Evolutionary conservation across 176 grass and related monocot species (phyloP), one percentile per base, ranked within the genome.

Genomic region (Musa itinerans): DNA sequence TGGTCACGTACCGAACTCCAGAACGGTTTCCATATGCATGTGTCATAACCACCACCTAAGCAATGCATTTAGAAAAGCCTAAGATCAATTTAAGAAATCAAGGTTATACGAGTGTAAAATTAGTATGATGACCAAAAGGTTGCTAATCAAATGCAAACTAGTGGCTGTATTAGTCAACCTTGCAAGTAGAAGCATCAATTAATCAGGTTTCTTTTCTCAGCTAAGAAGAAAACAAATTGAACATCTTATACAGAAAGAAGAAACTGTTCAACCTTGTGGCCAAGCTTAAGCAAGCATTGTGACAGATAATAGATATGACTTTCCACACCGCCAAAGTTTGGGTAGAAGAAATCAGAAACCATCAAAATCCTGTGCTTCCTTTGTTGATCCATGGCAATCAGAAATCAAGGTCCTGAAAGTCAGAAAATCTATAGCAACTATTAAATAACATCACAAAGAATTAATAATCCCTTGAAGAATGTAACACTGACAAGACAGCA

Each of bases 331-430:
- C 93, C 93, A 74, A 96, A 96, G 78, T 92, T 96, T 43, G 89
- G 89, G 75, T 92, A 96, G 89, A 96, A 92, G 49, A 96, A 96
- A 69, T 96, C 93, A 1, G 93, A 96, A 79, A 96, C 89, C 89
- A 96, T 96, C 70, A 96, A 76, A 75, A 92, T 89, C 34, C 83
- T 86, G 51, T 96, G 89, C 27, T 81, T 89, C 53, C 71, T 86
- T 72, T 69, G 43, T 65, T 75, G 55, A 69, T 52, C 76, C 29
- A 29, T 20, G 53, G 24, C 34, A 43, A 43, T 43, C 2, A 7
- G 50, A 79, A 75, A 82, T 71, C 71, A 74, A 81, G 71, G 79
- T 53, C 16, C 15, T 49, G 74, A 55, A 74, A 74, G 59, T 3
- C 1, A 70, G 27, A 70, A 70, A 50, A 70, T 17, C 2, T 70